Percentiles rank a stretch among this genome's conserved stretches.
These are phyloP conservation scores for Chrysoporthe puriensis DNA, from an alignment of 2,329 filamentous ascomycete genomes.

Conservation along the genomic window DNA sequence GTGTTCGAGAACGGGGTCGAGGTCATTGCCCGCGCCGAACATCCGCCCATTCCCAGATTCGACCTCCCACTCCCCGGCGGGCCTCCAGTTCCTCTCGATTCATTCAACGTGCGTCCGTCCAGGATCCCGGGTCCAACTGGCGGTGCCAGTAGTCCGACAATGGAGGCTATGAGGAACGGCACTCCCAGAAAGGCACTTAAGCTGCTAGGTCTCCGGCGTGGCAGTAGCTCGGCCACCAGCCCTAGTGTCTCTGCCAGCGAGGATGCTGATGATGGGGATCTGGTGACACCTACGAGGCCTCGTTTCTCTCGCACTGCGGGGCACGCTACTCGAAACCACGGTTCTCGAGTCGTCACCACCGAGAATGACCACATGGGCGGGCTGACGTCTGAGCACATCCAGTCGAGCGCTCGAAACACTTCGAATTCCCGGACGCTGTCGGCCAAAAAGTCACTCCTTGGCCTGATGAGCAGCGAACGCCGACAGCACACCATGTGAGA, in stretches of 20 bases:
- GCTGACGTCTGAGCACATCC: background rate
- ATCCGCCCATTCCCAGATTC: constrained; percentile 8
- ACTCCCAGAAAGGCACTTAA: constrained; percentile 24
- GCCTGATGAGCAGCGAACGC: constrained; percentile 12
- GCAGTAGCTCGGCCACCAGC: background rate
- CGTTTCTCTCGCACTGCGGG: background rate
- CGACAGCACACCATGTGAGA: background rate
- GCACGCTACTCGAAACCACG: background rate
- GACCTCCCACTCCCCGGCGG: background rate
- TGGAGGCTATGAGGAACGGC: constrained; percentile 20
- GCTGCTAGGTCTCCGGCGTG: constrained; percentile 19
- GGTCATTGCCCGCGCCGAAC: constrained; percentile 5
- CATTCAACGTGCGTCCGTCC: constrained; percentile 8
- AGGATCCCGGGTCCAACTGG: constrained; percentile 18
- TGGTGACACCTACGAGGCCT: constrained; percentile 13
- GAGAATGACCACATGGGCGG: background rate
- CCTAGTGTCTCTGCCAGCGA: background rate
- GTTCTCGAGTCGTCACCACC: background rate
- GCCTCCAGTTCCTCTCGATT: background rate
- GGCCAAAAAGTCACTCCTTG: constrained; percentile 14
- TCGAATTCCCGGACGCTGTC: background rate
- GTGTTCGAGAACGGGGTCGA: constrained; percentile 15
- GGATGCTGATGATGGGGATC: background rate
- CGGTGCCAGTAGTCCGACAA: constrained; percentile 8
- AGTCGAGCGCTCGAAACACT: background rate